Conservation (phyloP, 768 basidiomycete genomes). For the Boletus rubescentipes region DNA sequence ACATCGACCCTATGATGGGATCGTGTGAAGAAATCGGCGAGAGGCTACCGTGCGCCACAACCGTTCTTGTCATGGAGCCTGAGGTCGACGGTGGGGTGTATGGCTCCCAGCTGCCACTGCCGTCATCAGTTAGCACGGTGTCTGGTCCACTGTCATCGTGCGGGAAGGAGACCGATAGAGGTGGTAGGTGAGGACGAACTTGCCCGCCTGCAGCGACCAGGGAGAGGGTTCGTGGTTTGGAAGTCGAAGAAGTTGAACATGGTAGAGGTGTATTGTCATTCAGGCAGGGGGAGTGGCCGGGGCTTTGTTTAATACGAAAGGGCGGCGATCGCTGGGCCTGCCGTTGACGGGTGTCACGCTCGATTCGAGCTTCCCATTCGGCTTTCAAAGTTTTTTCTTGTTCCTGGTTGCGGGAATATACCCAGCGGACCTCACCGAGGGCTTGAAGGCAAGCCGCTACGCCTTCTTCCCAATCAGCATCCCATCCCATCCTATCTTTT, state of each 20-base stretch:
- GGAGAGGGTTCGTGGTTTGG: slow-evolving; percentile 25
- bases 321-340: slow-evolving; percentile 24
- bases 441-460: slow-evolving; percentile 62
- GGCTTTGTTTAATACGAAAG: slow-evolving; percentile 26
- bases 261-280: slow-evolving; percentile 21
- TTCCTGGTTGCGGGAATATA: slow-evolving; percentile 71
- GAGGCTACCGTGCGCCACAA: slow-evolving; percentile 43
- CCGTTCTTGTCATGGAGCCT: slow-evolving; percentile 44
- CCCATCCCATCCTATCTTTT: slow-evolving; percentile 21
- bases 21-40: slow-evolving; percentile 27
- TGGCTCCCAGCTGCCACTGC: slow-evolving; percentile 54
- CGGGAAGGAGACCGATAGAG: slow-evolving; percentile 39
- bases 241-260: neutral
- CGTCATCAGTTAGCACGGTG: slow-evolving; percentile 49
- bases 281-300: slow-evolving; percentile 30
- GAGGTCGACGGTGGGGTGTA: slow-evolving; percentile 65
- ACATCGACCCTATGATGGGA: slow-evolving; percentile 36
- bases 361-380: slow-evolving; percentile 42
- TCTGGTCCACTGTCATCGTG: slow-evolving; percentile 54
- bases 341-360: slow-evolving; percentile 33
- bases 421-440: slow-evolving; percentile 82
- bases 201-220: slow-evolving; percentile 35
- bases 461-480: slow-evolving; percentile 33
- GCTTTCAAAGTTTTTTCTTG: slow-evolving; percentile 58
- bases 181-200: slow-evolving; percentile 49